A percentile compares a stretch with the other conserved stretches of the same genome.
phyloP scores from a whole-genome alignment of 2,329 filamentous ascomycete species.

The Fusarium sp. region DNA sequence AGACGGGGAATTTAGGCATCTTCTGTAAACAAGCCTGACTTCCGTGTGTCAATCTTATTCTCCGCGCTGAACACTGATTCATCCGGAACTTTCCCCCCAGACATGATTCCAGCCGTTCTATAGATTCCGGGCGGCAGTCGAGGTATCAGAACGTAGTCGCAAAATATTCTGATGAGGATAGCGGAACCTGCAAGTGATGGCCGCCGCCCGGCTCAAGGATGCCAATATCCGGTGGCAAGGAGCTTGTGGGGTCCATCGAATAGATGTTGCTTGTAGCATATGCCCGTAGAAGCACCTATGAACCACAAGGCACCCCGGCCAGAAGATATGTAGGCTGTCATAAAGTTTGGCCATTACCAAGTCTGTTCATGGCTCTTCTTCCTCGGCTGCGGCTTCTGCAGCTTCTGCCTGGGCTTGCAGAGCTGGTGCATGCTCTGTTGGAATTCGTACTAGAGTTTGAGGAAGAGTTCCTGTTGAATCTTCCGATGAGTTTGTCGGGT shows the following conservation, averaged over 20 bases:
- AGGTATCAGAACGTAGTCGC: not conserved
- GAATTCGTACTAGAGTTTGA: slow-evolving; percentile 84
- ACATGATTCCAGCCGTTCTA: not conserved
- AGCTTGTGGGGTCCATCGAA: not conserved
- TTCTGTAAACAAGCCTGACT: not conserved
- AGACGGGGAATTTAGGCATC: not conserved
- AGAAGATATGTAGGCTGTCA: not conserved
- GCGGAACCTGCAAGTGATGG: no score
- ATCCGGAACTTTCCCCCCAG: not conserved
- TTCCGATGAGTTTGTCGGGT: slow-evolving; percentile 48
- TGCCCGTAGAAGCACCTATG: not conserved
- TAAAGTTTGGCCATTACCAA: not conserved
- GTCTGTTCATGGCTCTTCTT: slow-evolving; percentile 42
- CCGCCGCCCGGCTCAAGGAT: not conserved
- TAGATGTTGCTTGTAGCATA: not conserved
- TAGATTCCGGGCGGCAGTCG: not conserved
- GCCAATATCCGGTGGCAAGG: not conserved
- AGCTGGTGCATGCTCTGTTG: slow-evolving; percentile 77
- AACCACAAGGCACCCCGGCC: not conserved
- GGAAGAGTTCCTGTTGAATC: slow-evolving; percentile 66
- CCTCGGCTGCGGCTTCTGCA: slow-evolving; percentile 54
- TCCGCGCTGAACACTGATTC: not conserved
- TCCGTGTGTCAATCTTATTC: not conserved
- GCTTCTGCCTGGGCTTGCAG: slow-evolving; percentile 68
- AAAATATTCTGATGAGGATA: not conserved